A percentile compares a stretch with the other conserved stretches of the same genome.
Evolutionary conservation across 129 eudicot species (phyloP).

Genomic region (Solidago caesia): DNA sequence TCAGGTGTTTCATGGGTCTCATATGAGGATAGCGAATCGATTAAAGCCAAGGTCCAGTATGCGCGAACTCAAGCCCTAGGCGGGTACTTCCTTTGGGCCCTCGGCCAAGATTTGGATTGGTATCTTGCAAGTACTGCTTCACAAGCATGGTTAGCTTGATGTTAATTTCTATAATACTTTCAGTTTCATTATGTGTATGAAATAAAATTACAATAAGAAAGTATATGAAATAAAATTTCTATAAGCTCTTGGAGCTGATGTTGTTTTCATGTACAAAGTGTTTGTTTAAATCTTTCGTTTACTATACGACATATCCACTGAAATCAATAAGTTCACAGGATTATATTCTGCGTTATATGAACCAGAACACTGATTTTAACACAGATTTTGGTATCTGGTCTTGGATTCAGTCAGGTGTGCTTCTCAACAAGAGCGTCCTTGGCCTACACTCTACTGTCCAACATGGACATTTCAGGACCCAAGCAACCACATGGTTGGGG

Average conservation of each 20-base stretch:
- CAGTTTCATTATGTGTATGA: background rate
- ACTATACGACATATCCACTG: background rate
- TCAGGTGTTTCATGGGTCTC: conserved; percentile 43
- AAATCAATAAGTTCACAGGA: background rate
- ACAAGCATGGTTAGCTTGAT: conserved; percentile 31
- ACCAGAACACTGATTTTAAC: background rate
- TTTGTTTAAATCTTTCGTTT: no score
- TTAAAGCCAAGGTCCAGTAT: conserved; percentile 31
- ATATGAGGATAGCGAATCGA: conserved; percentile 40
- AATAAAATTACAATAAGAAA: background rate
- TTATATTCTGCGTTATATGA: conserved; percentile 18
- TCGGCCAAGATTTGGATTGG: conserved; percentile 29
- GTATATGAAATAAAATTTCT: background rate
- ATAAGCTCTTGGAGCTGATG: conserved; percentile 15
- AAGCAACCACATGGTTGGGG: conserved; percentile 30
- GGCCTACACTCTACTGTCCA: conserved; percentile 32
- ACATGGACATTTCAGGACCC: conserved; percentile 46
- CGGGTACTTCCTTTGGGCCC: conserved; percentile 41
- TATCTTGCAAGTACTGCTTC: conserved; percentile 27
- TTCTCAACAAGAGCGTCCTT: conserved; percentile 30
- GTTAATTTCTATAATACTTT: background rate
- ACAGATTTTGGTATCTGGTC: conserved; percentile 41
- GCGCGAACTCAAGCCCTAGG: conserved; percentile 29
- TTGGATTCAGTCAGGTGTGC: conserved; percentile 37
- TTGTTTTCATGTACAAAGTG: no score